Conservation (phyloP, 768 basidiomycete genomes). For the Crepidotus variabilis region DNA sequence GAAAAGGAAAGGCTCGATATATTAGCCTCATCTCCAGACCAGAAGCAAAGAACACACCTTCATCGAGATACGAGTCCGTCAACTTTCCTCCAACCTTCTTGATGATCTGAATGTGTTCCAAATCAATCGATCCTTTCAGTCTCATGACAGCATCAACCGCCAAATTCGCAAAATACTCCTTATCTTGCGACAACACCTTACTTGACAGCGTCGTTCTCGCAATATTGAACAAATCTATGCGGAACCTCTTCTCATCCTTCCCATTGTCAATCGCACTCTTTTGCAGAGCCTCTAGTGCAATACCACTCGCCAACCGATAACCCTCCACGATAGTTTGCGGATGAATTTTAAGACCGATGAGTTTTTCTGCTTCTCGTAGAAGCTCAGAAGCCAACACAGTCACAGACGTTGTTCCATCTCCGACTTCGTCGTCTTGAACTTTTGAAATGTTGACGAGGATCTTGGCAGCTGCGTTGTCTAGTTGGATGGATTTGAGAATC, state of each 20-base stretch:
- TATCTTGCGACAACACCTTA: conserved; percentile 95
- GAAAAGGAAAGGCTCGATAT: not conserved
- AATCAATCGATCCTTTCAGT: conserved; percentile 91
- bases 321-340: conserved; percentile 98
- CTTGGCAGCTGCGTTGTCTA: conserved; percentile 98
- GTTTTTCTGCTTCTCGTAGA: conserved; percentile 90
- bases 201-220: conserved; percentile 93
- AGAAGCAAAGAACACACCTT: conserved; percentile 48
- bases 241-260: conserved; percentile 75
- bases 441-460: conserved; percentile 99
- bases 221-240: conserved; percentile 92
- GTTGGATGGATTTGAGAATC: conserved; percentile 93
- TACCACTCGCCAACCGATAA: conserved; percentile 85
- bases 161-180: conserved; percentile 96
- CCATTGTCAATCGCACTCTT: conserved; percentile 78
- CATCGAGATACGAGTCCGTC: conserved; percentile 96
- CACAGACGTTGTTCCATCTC: conserved; percentile 91
- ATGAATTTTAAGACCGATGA: conserved; percentile 90
- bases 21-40: too few relatives aligned
- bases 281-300: conserved; percentile 84
- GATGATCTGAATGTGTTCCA: conserved; percentile 99
- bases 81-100: conserved; percentile 99
- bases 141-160: conserved; percentile 96
- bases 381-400: conserved; percentile 91
- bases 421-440: conserved; percentile 99